These are phyloP conservation scores for Mycena vulgaris DNA, from an alignment of 768 basidiomycete genomes.

Conservation along the genomic window DNA sequence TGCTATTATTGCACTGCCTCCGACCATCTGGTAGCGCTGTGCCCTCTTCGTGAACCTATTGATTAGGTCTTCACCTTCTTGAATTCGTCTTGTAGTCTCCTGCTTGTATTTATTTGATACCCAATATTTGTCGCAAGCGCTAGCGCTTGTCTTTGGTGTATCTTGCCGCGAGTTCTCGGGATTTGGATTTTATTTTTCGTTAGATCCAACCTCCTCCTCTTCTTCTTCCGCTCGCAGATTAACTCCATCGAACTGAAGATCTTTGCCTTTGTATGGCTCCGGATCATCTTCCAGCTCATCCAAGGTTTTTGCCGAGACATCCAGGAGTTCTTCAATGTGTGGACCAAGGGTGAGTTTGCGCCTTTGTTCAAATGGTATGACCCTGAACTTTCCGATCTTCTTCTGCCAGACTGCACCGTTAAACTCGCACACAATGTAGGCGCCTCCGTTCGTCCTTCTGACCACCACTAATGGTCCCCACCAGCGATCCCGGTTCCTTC, in stretches of 20 bases:
- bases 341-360: slow-evolving; percentile 7
- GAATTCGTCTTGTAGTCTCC: too few relatives aligned
- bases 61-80: neutral
- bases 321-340: slow-evolving; percentile 24
- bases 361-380: slow-evolving; percentile 27
- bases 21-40: neutral
- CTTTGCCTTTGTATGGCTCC: neutral
- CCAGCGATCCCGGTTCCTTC: slow-evolving; percentile 39
- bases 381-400: slow-evolving; percentile 27
- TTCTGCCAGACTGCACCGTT: slow-evolving; percentile 28
- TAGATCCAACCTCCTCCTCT: too few relatives aligned
- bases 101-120: neutral
- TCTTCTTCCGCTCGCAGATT: neutral
- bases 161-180: too few relatives aligned
- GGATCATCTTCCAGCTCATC: neutral
- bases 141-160: neutral
- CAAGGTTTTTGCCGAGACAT: neutral
- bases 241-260: slow-evolving; percentile 14
- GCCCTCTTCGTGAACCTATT: neutral
- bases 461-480: slow-evolving; percentile 44
- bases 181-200: neutral
- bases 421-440: slow-evolving; percentile 33
- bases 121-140: neutral
- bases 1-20: neutral
- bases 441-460: slow-evolving; percentile 30